Base-by-base conservation (phyloP, 179 eudicot species). In the Spinacia oleracea region DNA sequence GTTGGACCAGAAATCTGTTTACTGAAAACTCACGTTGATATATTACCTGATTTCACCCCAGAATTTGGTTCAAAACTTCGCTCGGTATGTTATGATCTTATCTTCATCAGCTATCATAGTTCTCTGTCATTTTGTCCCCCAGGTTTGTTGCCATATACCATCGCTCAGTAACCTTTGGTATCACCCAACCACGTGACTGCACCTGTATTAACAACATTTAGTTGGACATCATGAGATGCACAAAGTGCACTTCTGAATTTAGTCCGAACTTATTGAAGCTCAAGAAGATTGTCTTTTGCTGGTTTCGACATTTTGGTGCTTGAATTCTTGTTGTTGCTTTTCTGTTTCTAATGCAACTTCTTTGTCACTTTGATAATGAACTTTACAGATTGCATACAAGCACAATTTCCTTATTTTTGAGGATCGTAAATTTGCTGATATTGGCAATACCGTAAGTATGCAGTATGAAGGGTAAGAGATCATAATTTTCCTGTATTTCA, bases 381-480 rank as follows among this genome's bases (percentile, higher is more conserved):
- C 32, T 77, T 50, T 75, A 76, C 83, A 95, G 97, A 90, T 95
- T 84, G 98, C 97, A 73, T 95, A 93, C 25, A 95, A 86, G 80
- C 98, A 95, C 78, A 90, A 93, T 75, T 95, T 95, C 83, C 88
- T 95, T 64, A 90, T 95, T 72, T 95, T 95, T 76, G 97, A 95
- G 82, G 98, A 95, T 79, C 93, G 97, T 53, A 95, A 93, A 78
- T 95, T 95, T 84, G 98, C 98, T 72, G 98, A 93, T 80, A 95
- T 95, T 78, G 98, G 98, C 56, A 95, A 95, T 84, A 95, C 97
- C 27, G 98, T 89, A 66, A 87, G 97, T 48, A 91, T 95, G 97
- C 98, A 95, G 77, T 93, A 93, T 83, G 98, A 88, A 86, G 91
- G 98, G 98, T 95, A 84, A 67, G 82, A 79, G 82, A 64, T 20